Evolutionary conservation across 495 filamentous ascomycete species (phyloP).

Genomic region (Xylaria palmicola): DNA sequence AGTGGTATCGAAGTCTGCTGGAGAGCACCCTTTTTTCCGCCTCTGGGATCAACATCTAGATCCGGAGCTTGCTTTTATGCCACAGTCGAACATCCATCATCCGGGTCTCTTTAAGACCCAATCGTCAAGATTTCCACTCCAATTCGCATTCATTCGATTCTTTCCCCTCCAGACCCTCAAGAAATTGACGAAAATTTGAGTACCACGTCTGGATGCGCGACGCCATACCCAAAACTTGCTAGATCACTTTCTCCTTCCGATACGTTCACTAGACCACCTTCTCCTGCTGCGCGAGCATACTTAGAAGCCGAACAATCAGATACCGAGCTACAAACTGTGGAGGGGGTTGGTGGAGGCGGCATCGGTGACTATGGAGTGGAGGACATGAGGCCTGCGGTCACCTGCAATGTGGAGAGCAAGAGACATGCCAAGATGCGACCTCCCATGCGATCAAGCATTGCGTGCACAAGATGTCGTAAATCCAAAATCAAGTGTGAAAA

Average conservation of each 20-base stretch:
- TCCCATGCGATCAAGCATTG: constrained; percentile 77
- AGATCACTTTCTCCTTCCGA: constrained; percentile 33
- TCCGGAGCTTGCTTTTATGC: neutral
- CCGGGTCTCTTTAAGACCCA: constrained; percentile 35
- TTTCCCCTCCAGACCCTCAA: constrained; percentile 45
- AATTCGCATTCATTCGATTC: constrained; percentile 50
- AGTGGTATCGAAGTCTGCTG: neutral
- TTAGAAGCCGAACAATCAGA: constrained; percentile 15
- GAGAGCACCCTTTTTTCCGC: neutral
- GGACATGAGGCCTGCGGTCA: constrained; percentile 26
- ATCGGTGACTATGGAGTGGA: constrained; percentile 22
- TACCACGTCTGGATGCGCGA: constrained; percentile 25
- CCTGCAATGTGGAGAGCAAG: constrained; percentile 38
- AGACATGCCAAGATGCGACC: constrained; percentile 49
- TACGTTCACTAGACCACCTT: constrained; percentile 17
- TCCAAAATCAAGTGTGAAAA: constrained; percentile 87
- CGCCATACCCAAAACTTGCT: constrained; percentile 35
- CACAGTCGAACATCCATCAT: neutral
- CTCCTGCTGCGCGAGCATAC: constrained; percentile 12
- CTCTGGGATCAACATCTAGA: neutral
- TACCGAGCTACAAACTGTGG: constrained; percentile 17
- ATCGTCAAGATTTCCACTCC: constrained; percentile 50
- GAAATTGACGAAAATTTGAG: constrained; percentile 38
- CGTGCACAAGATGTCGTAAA: constrained; percentile 73
- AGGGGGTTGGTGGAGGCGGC: constrained; percentile 18